Evolutionary conservation across 2,329 filamentous ascomycete species (phyloP).

Genomic region (Venturia asperata): DNA sequence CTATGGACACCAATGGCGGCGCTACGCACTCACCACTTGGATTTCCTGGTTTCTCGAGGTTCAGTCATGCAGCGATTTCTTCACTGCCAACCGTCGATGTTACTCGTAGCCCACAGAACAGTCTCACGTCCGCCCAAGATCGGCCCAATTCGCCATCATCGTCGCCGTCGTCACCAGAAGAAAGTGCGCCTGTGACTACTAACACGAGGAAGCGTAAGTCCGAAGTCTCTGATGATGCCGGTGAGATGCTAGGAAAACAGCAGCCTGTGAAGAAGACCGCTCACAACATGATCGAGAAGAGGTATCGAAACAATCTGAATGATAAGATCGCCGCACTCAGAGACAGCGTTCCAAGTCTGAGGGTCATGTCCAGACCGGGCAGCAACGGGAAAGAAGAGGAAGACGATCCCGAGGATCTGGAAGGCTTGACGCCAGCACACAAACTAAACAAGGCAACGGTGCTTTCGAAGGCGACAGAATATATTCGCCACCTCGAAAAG

Average conservation of each 20-base stretch:
- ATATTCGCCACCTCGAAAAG: slow-evolving; percentile 89
- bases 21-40: neutral
- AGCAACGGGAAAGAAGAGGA: slow-evolving; percentile 51
- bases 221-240: slow-evolving; percentile 38
- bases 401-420: slow-evolving; percentile 70
- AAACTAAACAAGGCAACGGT: slow-evolving; percentile 98
- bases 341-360: slow-evolving; percentile 84
- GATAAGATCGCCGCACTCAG: slow-evolving; percentile 91
- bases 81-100: slow-evolving; percentile 22
- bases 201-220: slow-evolving; percentile 59
- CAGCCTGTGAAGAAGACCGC: slow-evolving; percentile 70
- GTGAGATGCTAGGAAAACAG: neutral
- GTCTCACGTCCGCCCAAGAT: slow-evolving; percentile 30
- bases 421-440: slow-evolving; percentile 65
- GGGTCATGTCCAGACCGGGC: slow-evolving; percentile 62
- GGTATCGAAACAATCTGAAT: slow-evolving; percentile 92
- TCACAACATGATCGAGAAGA: slow-evolving; percentile 97
- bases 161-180: slow-evolving; percentile 58
- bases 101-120: slow-evolving; percentile 30
- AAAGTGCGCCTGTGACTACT: slow-evolving; percentile 28
- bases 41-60: slow-evolving; percentile 17
- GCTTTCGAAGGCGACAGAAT: slow-evolving; percentile 90
- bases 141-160: slow-evolving; percentile 31
- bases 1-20: neutral
- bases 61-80: slow-evolving; percentile 26